Evolutionary conservation across 2,329 filamentous ascomycete genomes (phyloP).

Genomic region (Volutella citrinella): DNA sequence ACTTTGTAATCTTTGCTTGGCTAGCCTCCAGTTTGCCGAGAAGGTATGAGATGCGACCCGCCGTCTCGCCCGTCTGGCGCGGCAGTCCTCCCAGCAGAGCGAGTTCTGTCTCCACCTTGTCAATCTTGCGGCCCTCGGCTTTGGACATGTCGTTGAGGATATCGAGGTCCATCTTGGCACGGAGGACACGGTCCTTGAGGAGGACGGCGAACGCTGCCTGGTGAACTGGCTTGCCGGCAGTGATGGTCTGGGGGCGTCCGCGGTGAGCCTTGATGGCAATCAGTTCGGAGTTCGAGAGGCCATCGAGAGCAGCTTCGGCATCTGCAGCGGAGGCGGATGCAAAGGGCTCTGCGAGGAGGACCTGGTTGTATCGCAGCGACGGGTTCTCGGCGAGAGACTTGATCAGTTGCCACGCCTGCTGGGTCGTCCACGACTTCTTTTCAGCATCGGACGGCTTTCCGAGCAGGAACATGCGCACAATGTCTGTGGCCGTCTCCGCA

Average conservation of each 20-base stretch:
- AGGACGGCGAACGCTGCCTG: conserved; percentile 76
- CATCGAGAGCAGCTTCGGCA: conserved; percentile 74
- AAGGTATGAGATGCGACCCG: conserved; percentile 67
- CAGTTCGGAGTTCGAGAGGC: conserved; percentile 80
- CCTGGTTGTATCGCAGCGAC: conserved; percentile 77
- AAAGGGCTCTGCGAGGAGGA: conserved; percentile 75
- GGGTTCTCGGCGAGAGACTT: conserved; percentile 70
- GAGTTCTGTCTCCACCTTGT: conserved; percentile 77
- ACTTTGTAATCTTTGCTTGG: conserved; percentile 70
- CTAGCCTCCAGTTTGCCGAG: conserved; percentile 69
- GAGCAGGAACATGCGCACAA: conserved; percentile 89
- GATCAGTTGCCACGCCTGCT: conserved; percentile 90
- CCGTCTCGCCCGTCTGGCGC: conserved; percentile 66
- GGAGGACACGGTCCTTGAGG: conserved; percentile 68
- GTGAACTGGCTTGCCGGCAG: conserved; percentile 82
- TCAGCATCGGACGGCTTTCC: conserved; percentile 47
- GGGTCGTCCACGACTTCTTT: conserved; percentile 67
- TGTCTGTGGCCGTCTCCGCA: conserved; percentile 82
- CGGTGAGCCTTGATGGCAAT: conserved; percentile 71
- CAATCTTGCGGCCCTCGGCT: conserved; percentile 70
- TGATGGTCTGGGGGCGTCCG: conserved; percentile 75
- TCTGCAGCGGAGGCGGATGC: conserved; percentile 54
- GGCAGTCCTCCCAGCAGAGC: conserved; percentile 66
- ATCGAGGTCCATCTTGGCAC: conserved; percentile 69
- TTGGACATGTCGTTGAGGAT: conserved; percentile 67